Evolutionary conservation across 2,329 filamentous ascomycete species (phyloP), one percentile per base, ranked within the genome.

Genomic region (Plectosphaerella plurivora): DNA sequence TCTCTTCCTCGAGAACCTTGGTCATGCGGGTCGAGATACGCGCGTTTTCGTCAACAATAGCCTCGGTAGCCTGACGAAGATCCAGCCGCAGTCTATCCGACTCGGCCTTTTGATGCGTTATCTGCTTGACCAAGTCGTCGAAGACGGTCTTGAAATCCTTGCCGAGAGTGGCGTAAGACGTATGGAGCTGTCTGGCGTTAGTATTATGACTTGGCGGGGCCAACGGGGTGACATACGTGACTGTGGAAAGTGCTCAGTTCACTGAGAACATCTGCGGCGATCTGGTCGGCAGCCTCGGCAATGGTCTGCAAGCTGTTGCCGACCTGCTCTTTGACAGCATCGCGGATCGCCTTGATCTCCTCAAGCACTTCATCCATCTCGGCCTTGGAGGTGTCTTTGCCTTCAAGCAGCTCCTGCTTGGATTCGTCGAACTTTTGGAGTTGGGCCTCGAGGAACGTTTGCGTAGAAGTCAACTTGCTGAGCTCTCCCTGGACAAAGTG

Each of bases 301-400:
- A 97, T 83, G 24, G 90, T 86, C 61, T 90, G 86, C 44, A 97
- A 76, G 9, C 92, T 93, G 63, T 91, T 86, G 3, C 90, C 89
- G 47, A 97, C 89, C 56, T 88, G 87, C 47, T 82, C 77, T 74
- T 97, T 97, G 49, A 97, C 90, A 50, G 89, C 86, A 66, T 96
- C 89, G 20, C 93, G 84, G 22, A 97, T 78, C n/a, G 82, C 84
- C 65, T 92, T 92, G 66, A 97, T 96, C 65, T 96, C 93, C 62
- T 94, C 89, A 10, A 99, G 77, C 2, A 96, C 87, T n/a, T 82
- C 76, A 61, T 97, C 92, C 89, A 97, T 91, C 52, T 92, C 88
- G 47, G 92, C 84, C 62, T 88, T 89, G 3, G 91, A 87, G 56
- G 79, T 76, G 22, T 79, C 75, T 52, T 85, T 88, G 61, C 88